These are phyloP conservation scores for Trichosanthes truncata DNA, from an alignment of 306 rosid species.

Conservation along the genomic window DNA sequence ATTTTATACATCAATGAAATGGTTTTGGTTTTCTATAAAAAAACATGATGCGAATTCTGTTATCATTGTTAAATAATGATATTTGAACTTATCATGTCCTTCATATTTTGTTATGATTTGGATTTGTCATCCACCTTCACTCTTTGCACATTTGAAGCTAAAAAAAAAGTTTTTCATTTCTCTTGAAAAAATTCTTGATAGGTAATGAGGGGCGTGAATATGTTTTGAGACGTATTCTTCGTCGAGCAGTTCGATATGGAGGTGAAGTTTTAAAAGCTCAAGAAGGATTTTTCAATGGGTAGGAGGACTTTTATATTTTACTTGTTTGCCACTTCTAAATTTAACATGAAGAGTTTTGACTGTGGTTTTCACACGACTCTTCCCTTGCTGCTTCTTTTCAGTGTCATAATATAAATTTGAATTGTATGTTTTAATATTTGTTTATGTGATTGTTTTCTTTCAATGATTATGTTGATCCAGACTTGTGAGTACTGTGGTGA, in stretches of 20 bases:
- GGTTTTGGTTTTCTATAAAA: no score
- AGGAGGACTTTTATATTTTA: conserved; percentile 10
- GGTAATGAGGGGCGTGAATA: conserved; percentile 98
- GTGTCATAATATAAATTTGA: not conserved
- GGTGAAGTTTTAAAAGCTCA: conserved; percentile 85
- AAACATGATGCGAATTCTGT: not conserved
- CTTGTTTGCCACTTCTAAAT: not conserved
- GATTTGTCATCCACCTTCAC: not conserved
- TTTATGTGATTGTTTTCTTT: not conserved
- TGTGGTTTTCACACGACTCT: not conserved
- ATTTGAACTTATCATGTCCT: not conserved
- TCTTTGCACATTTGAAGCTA: not conserved
- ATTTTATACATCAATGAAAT: no score
- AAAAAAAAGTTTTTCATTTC: not conserved
- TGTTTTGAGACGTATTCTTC: conserved; percentile 94
- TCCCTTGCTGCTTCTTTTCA: not conserved
- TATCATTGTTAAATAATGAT: not conserved
- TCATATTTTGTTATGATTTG: not conserved
- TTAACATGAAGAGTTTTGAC: not conserved
- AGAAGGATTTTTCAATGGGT: conserved; percentile 92
- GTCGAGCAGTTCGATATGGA: conserved; percentile 97
- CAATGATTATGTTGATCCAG: conserved; percentile 25
- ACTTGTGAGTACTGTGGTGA: conserved; percentile 59
- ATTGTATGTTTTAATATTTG: not conserved
- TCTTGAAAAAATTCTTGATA: conserved; percentile 16